Percentiles rank a stretch among this genome's conserved stretches.
These are phyloP conservation scores for Podospora tetraspora DNA, from an alignment of 495 filamentous ascomycete species.

Conservation along the genomic window DNA sequence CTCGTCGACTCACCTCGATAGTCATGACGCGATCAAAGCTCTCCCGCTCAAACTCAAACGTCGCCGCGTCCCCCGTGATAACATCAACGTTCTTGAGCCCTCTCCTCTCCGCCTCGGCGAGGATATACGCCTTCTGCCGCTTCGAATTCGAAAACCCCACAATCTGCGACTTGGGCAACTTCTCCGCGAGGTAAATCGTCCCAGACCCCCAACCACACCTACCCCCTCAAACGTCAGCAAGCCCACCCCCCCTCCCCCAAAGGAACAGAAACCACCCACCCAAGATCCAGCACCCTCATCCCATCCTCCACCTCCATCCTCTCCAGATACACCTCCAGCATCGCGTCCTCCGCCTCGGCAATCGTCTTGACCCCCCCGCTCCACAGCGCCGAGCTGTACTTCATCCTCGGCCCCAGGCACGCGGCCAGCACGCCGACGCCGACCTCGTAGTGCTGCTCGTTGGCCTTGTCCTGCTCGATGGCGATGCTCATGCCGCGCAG, in stretches of 20 bases:
- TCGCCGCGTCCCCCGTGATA: slow-evolving; percentile 56
- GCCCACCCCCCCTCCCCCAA: slow-evolving; percentile 11
- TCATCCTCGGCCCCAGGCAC: slow-evolving; percentile 58
- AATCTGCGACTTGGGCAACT: slow-evolving; percentile 52
- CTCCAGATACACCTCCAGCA: slow-evolving; percentile 55
- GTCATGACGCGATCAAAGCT: slow-evolving; percentile 56
- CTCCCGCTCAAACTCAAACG: slow-evolving; percentile 51
- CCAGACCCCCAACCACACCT: slow-evolving; percentile 64
- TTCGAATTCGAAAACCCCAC: slow-evolving; percentile 61
- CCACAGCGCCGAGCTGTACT: slow-evolving; percentile 59
- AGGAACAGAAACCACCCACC: no score
- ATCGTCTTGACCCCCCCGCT: slow-evolving; percentile 50
- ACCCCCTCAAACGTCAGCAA: slow-evolving; percentile 9
- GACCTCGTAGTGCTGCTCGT: slow-evolving; percentile 65
- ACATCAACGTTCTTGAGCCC: slow-evolving; percentile 52
- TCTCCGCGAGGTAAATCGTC: slow-evolving; percentile 55
- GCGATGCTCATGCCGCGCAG: slow-evolving; percentile 50
- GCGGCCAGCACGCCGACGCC: slow-evolving; percentile 52
- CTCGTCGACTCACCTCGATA: slow-evolving; percentile 44
- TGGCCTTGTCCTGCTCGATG: slow-evolving; percentile 55
- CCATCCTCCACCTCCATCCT: slow-evolving; percentile 52
- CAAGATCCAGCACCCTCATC: slow-evolving; percentile 57
- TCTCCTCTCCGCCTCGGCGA: slow-evolving; percentile 47
- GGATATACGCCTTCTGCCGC: slow-evolving; percentile 60
- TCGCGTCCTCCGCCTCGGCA: slow-evolving; percentile 58